Evolutionary conservation across 805 yeast species (phyloP), one percentile per base, ranked within the genome.

Genomic region (Priceomyces fermenticarens): DNA sequence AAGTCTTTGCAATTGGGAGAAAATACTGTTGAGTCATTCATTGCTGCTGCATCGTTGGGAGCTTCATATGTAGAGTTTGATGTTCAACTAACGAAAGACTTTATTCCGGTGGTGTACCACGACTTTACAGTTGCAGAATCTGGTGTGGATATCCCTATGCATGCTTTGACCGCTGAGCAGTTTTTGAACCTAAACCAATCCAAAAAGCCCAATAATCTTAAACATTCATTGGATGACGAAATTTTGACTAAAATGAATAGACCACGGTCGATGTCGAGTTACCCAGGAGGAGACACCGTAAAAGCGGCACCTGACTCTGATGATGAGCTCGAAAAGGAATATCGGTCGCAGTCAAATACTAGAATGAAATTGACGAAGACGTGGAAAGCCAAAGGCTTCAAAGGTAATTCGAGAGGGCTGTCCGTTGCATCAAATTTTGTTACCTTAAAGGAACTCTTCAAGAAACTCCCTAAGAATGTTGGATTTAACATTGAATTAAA

Each of bases 61-160:
- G 98, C 98, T 1, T 84, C 95, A 2, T 91, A 91, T 55, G 97
- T 91, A 39, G 98, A 91, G 63, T 91, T 91, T 59, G 98, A 91
- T 63, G 98, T 91, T 35, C 98, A 91, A 58, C 70, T 91, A 51
- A 91, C 98, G 11, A 88, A 89, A 57, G 98, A 91, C 60, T 72
- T 73, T 48, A 81, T 88, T 9, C 97, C 98, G 2, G 98, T 91
- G 5, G 85, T 91, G 23, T 91, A 91, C 56, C 98, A 91, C 61
- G 98, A 91, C 58, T 91, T 91, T 57, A 60, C 88, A 32, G 97
- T 91, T 37, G 95, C 96, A 2, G 98, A 91, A 56, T 82, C 96
- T 4, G 98, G 98, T 12, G 88, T 87, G 38, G 98, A 91, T 65
- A 84, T 90, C 37, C 97, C 98, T 3, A 90, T 91, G 97, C 96